Percentiles rank a stretch among this genome's conserved stretches.
phyloP scores from a whole-genome alignment of 352 stramenopile species.

The Phytopythium delawarense region DNA sequence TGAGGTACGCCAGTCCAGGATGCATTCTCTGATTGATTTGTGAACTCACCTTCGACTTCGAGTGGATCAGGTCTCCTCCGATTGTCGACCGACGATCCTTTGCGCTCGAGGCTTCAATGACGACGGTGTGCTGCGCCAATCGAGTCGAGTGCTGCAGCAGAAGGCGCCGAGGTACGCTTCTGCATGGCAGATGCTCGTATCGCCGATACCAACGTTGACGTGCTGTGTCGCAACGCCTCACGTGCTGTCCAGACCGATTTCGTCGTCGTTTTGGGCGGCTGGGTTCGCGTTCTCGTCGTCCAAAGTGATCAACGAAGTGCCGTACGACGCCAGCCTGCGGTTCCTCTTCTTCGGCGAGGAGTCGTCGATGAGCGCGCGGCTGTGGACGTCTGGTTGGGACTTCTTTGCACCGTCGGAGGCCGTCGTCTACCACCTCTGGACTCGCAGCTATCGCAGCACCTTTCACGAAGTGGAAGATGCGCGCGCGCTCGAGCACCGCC shows the following conservation, averaged over 20 bases:
- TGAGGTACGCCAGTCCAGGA: slow-evolving; percentile 28
- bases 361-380: slow-evolving; percentile 82
- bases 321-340: slow-evolving; percentile 81
- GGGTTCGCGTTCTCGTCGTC: slow-evolving; percentile 64
- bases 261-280: slow-evolving; percentile 71
- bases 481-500: slow-evolving; percentile 18
- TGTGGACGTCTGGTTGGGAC: slow-evolving; percentile 90
- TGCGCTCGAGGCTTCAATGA: slow-evolving; percentile 60
- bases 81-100: slow-evolving; percentile 52
- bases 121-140: slow-evolving; percentile 50
- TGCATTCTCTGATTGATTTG: neutral
- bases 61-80: slow-evolving; percentile 30
- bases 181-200: neutral
- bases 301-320: slow-evolving; percentile 54
- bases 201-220: neutral
- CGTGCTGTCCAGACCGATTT: slow-evolving; percentile 33
- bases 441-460: slow-evolving; percentile 59
- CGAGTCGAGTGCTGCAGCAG: slow-evolving; percentile 43
- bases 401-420: slow-evolving; percentile 84
- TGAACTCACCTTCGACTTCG: neutral
- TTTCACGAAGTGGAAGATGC: slow-evolving; percentile 70
- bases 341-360: slow-evolving; percentile 96
- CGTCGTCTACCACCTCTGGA: slow-evolving; percentile 91
- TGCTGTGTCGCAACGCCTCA: slow-evolving; percentile 1
- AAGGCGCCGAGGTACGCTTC: slow-evolving; percentile 22